These are phyloP conservation scores for Berberis vulgaris DNA, from an alignment of 164 flowering plant genomes.

Conservation along the genomic window DNA sequence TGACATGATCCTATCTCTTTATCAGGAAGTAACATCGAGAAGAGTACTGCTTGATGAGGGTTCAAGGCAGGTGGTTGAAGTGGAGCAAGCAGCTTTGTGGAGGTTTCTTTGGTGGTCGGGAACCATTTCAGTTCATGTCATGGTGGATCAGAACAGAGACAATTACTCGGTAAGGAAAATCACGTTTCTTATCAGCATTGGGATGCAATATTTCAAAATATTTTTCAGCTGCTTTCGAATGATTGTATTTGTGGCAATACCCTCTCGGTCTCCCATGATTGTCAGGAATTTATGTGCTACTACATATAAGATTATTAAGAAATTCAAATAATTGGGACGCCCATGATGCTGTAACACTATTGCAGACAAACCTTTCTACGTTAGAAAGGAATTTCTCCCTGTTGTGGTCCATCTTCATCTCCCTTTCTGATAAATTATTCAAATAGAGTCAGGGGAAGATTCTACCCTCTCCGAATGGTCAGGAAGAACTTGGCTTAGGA, in stretches of 20 bases:
- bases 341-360: too few relatives aligned
- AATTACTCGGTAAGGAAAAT: slow-evolving; percentile 55
- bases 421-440: too few relatives aligned
- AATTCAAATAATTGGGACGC: too few relatives aligned
- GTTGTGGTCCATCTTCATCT: too few relatives aligned
- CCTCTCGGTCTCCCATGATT: too few relatives aligned
- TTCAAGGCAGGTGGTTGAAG: slow-evolving; percentile 76
- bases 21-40: slow-evolving; percentile 77
- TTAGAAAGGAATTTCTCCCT: too few relatives aligned
- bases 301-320: too few relatives aligned
- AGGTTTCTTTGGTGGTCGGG: slow-evolving; percentile 98
- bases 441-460: too few relatives aligned
- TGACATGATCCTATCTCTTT: slow-evolving; percentile 9
- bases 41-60: slow-evolving; percentile 87
- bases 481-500: too few relatives aligned
- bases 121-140: slow-evolving; percentile 75
- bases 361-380: too few relatives aligned
- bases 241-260: background rate
- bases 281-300: too few relatives aligned
- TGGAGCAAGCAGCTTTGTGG: slow-evolving; percentile 97
- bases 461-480: too few relatives aligned
- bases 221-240: background rate
- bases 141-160: slow-evolving; percentile 89
- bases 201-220: background rate
- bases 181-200: background rate